Evolutionary conservation across 257 asterid genomes (phyloP), one percentile per base, ranked within the genome.

Genomic region (Linaria vulgaris): DNA sequence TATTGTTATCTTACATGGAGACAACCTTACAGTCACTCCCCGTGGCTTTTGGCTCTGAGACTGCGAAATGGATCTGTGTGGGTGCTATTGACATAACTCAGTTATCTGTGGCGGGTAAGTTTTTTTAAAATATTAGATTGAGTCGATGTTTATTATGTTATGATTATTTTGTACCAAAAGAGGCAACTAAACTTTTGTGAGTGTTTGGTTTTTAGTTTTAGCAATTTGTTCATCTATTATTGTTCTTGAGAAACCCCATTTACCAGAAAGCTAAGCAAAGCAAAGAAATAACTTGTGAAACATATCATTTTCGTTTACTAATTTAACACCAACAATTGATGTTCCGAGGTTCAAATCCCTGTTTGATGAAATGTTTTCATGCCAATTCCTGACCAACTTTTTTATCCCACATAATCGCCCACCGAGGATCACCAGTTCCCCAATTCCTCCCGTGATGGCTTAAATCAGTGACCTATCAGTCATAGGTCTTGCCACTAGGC

Each of bases 21-120:
- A 21, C 41, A 25, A 59, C n/a, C 20, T 66, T 73, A 14, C 87
- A 92, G 97, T 92, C 99, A 14, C 90, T 92, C 44, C 99, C 96
- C 1, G 99, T 89, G 66, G 99, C 97, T 69, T 92, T 92, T 75
- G 99, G 99, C 59, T 60, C 79, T 55, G 99, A 92, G 78, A 70
- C 95, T 71, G 97, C 99, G n/a, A 92, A 92, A 71, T 92, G 99
- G 99, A 89, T 92, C 54, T 92, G 95, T 46, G 97, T 92, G 58
- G 97, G 99, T 58, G 99, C 99, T 54, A 92, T 92, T 15, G 99
- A 92, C 83, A 53, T 92, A 63, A 92, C 99, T 75, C 97, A 89
- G 71, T 38, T 92, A 75, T 92, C 95, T 5, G 96, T 92, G 73
- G 97, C 97, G 56, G 99, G 99, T 88, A 76, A 68, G 13, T 53